phyloP scores from a whole-genome alignment of 768 basidiomycete genomes.

The Obba rivulosa region DNA sequence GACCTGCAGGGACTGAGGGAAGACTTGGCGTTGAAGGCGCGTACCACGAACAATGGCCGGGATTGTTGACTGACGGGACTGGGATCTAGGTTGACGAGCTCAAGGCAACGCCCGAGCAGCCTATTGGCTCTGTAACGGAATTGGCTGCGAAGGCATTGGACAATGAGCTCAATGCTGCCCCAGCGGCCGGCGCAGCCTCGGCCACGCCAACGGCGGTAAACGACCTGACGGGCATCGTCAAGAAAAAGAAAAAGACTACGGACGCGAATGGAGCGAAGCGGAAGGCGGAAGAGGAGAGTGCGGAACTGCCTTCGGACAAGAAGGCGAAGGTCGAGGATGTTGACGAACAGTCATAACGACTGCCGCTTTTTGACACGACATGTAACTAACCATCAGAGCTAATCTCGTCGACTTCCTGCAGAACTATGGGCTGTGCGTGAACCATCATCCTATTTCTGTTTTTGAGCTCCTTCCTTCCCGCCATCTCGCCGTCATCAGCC shows the following conservation, averaged over 20 bases:
- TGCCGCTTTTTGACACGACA: neutral
- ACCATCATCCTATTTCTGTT: too few relatives aligned
- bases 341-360: slow-evolving; percentile 18
- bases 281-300: slow-evolving; percentile 54
- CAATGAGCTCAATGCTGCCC: slow-evolving; percentile 51
- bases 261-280: slow-evolving; percentile 47
- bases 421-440: too few relatives aligned
- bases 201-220: slow-evolving; percentile 48
- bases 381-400: too few relatives aligned
- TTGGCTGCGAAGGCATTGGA: slow-evolving; percentile 69
- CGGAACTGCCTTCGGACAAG: slow-evolving; percentile 40
- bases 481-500: too few relatives aligned
- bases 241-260: slow-evolving; percentile 66
- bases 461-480: too few relatives aligned
- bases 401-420: too few relatives aligned
- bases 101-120: slow-evolving; percentile 70
- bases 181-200: slow-evolving; percentile 28
- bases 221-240: slow-evolving; percentile 81
- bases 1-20: slow-evolving; percentile 71
- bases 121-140: slow-evolving; percentile 56
- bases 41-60: slow-evolving; percentile 15
- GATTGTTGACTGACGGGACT: neutral
- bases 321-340: slow-evolving; percentile 56
- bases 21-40: slow-evolving; percentile 79
- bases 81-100: slow-evolving; percentile 88